A percentile compares a stretch with the other conserved stretches of the same genome.
phyloP scores from a whole-genome alignment of 2,329 filamentous ascomycete species.

The Fusarium albidum region DNA sequence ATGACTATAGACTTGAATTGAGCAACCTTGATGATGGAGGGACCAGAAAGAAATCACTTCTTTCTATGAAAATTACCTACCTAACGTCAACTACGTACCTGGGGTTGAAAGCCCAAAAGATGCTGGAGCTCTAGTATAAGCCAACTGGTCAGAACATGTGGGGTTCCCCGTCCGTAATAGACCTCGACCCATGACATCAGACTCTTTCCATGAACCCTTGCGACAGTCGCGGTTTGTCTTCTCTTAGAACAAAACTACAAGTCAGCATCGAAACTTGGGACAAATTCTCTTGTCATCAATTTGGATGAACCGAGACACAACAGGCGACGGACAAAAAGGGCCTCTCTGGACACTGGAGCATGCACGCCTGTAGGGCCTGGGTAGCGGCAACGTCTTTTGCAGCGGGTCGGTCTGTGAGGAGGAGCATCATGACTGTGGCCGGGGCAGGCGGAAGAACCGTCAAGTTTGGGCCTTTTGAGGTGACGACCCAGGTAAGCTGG shows the following conservation, averaged over 20 bases:
- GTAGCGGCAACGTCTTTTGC: constrained; percentile 15
- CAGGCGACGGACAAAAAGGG: background rate
- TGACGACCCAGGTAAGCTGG: constrained; percentile 72
- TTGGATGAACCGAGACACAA: background rate
- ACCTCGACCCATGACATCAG: constrained; percentile 34
- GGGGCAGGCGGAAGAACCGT: constrained; percentile 47
- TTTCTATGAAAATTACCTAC: too few relatives aligned
- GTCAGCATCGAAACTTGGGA: background rate
- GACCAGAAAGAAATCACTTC: too few relatives aligned
- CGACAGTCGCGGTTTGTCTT: constrained; percentile 2
- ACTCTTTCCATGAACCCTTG: constrained; percentile 7
- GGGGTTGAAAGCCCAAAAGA: background rate
- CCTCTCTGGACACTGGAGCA: constrained; percentile 24
- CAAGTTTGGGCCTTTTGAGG: constrained; percentile 78
- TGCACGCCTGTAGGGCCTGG: constrained; percentile 30
- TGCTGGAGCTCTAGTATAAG: constrained; percentile 16
- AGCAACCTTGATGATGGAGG: background rate
- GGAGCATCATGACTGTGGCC: constrained; percentile 44
- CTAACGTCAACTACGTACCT: too few relatives aligned
- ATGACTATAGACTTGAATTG: background rate
- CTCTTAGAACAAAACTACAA: background rate
- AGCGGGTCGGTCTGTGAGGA: constrained; percentile 21
- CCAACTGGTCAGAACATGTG: constrained; percentile 32
- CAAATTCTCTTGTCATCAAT: background rate
- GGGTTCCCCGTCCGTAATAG: background rate